These are phyloP conservation scores for Tricholoma saponaceum DNA, from an alignment of 768 basidiomycete genomes.

Conservation along the genomic window DNA sequence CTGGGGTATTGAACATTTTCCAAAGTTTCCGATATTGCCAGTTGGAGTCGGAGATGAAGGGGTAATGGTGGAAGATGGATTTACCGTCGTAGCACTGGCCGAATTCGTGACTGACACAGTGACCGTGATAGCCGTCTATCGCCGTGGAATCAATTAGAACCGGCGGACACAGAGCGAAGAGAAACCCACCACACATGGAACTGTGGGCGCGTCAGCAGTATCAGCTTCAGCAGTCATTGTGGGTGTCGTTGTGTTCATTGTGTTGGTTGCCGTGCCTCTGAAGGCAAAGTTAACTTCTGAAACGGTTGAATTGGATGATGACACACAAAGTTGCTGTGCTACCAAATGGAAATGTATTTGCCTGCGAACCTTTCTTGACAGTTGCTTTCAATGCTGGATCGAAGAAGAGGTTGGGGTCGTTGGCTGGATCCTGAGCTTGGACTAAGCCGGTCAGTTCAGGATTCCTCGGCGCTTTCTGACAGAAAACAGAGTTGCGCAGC, in stretches of 20 bases:
- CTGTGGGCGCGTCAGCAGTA: constrained; percentile 11
- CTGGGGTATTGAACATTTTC: constrained; percentile 51
- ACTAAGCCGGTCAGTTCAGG: constrained; percentile 43
- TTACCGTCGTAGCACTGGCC: constrained; percentile 25
- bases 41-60: constrained; percentile 15
- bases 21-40: constrained; percentile 39
- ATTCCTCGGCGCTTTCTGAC: constrained; percentile 50
- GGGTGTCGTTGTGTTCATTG: constrained; percentile 1
- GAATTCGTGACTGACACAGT: constrained; percentile 32
- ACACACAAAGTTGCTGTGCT: constrained; percentile 20
- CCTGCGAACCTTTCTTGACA: constrained; percentile 42
- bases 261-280: not conserved
- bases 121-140: constrained; percentile 13
- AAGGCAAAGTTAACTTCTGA: not conserved
- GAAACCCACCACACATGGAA: constrained; percentile 10
- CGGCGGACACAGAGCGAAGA: not conserved
- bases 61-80: constrained; percentile 15
- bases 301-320: not conserved
- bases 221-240: constrained; percentile 11
- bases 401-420: constrained; percentile 50
- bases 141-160: not conserved
- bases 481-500: constrained; percentile 53
- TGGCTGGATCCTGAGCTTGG: constrained; percentile 50
- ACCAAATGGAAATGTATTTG: constrained; percentile 46
- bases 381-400: constrained; percentile 36